Evolutionary conservation across 768 basidiomycete species (phyloP).

Genomic region (Grammothele lineata): DNA sequence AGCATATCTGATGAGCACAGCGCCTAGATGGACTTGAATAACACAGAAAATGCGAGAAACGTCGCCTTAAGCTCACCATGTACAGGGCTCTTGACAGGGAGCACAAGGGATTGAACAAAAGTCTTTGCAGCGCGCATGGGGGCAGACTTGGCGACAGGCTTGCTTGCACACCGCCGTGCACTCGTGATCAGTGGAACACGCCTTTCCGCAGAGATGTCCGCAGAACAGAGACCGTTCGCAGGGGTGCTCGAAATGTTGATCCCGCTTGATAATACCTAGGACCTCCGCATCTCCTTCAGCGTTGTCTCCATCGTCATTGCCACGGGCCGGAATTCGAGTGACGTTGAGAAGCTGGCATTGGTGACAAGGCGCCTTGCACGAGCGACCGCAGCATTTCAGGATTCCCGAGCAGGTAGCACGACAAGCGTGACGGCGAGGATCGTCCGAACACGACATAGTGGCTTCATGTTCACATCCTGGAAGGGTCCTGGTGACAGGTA

Average conservation of each 20-base stretch:
- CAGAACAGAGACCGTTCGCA: slow-evolving; percentile 54
- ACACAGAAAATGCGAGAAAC: background rate
- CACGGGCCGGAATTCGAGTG: background rate
- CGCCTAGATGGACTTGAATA: slow-evolving; percentile 31
- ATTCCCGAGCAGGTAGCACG: slow-evolving; percentile 34
- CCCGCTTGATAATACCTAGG: background rate
- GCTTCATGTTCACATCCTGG: slow-evolving; percentile 51
- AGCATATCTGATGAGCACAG: slow-evolving; percentile 52
- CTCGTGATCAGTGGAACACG: slow-evolving; percentile 47
- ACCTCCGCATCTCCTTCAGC: background rate
- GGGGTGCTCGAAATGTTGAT: slow-evolving; percentile 33
- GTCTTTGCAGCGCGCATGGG: slow-evolving; percentile 44
- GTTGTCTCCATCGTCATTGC: background rate
- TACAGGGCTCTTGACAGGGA: slow-evolving; percentile 59
- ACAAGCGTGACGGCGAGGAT: slow-evolving; percentile 40
- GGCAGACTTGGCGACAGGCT: slow-evolving; percentile 50
- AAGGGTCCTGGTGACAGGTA: slow-evolving; percentile 40
- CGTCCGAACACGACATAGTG: slow-evolving; percentile 41
- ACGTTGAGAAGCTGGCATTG: slow-evolving; percentile 39
- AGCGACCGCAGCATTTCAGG: slow-evolving; percentile 51
- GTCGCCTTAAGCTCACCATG: slow-evolving; percentile 35
- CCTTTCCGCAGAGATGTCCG: slow-evolving; percentile 45
- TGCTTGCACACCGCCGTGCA: slow-evolving; percentile 44
- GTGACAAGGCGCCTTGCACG: slow-evolving; percentile 45
- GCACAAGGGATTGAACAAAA: slow-evolving; percentile 52